Conservation (phyloP, 2,329 filamentous ascomycete genomes). For the Coniella vitis region DNA sequence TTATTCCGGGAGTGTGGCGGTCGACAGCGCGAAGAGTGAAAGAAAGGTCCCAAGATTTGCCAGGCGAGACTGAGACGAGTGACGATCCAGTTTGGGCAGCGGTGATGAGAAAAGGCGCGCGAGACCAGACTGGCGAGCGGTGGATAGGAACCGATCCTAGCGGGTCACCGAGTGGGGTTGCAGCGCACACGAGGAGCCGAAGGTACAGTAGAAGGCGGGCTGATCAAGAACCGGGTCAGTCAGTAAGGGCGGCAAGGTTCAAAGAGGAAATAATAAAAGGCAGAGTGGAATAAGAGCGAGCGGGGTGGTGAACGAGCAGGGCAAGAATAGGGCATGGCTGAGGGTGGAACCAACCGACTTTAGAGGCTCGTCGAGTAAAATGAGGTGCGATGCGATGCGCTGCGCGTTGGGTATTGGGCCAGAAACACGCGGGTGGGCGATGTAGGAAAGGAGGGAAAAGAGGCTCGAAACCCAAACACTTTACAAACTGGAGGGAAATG, state of each 20-base stretch:
- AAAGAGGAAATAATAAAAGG: no score
- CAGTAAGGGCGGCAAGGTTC: neutral
- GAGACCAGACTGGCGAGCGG: neutral
- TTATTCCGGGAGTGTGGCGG: slow-evolving; percentile 4
- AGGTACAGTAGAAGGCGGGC: slow-evolving; percentile 5
- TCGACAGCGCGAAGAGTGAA: slow-evolving; percentile 2
- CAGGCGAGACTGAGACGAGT: neutral
- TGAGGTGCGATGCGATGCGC: no score
- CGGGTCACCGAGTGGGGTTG: slow-evolving; percentile 10
- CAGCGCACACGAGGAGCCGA: neutral
- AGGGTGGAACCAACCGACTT: no score
- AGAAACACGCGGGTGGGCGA: no score
- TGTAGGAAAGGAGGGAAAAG: no score
- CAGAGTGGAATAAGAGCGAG: no score
- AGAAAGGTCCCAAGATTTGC: neutral
- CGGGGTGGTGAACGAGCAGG: no score
- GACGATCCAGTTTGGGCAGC: neutral
- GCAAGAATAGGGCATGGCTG: no score
- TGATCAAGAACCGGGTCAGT: slow-evolving; percentile 7
- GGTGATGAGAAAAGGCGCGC: slow-evolving; percentile 4
- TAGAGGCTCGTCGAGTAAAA: no score
- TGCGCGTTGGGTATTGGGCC: no score
- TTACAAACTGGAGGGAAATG: no score
- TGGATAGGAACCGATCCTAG: slow-evolving; percentile 11
- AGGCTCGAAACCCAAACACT: no score